Evolutionary conservation across 176 grass and related monocot genomes (phyloP).

Genomic region (Tillandsia fasciculata): DNA sequence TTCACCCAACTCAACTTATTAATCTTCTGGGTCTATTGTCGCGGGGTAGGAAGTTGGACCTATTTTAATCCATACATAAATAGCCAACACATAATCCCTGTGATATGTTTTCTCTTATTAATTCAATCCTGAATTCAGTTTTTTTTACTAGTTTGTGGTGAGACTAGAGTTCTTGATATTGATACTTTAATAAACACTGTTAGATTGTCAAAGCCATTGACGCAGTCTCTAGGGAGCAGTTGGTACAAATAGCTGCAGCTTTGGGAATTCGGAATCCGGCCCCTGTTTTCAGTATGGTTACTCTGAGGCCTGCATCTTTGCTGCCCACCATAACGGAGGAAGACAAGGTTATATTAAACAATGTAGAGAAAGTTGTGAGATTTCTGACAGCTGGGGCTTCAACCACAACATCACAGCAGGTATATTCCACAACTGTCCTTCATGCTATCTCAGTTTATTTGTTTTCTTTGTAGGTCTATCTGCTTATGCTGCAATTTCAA

Average conservation of each 20-base stretch:
- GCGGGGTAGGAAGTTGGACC: too few species aligned
- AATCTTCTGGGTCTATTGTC: too few species aligned
- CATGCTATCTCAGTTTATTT: neutral
- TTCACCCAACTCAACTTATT: too few species aligned
- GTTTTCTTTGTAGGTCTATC: neutral
- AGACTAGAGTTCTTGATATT: neutral
- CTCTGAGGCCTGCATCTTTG: conserved; percentile 45
- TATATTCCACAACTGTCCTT: conserved; percentile 13
- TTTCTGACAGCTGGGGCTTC: conserved; percentile 65
- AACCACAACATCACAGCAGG: conserved; percentile 43
- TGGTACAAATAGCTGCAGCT: conserved; percentile 56
- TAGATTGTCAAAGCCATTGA: conserved; percentile 98
- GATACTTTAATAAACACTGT: neutral
- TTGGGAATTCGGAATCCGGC: conserved; percentile 48
- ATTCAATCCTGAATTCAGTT: too few species aligned
- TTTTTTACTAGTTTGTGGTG: too few species aligned
- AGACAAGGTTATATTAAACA: conserved; percentile 86
- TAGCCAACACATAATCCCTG: too few species aligned
- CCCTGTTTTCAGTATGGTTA: conserved; percentile 85
- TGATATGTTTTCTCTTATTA: too few species aligned
- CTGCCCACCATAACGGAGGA: conserved; percentile 86
- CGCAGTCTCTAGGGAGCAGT: conserved; percentile 82
- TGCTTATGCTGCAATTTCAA: neutral
- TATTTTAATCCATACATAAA: too few species aligned
- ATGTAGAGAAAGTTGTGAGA: conserved; percentile 81